Percentiles rank a stretch among this genome's conserved stretches.
phyloP scores from a whole-genome alignment of 1,284 basidiomycete species.

The Pterulicium gracile region DNA sequence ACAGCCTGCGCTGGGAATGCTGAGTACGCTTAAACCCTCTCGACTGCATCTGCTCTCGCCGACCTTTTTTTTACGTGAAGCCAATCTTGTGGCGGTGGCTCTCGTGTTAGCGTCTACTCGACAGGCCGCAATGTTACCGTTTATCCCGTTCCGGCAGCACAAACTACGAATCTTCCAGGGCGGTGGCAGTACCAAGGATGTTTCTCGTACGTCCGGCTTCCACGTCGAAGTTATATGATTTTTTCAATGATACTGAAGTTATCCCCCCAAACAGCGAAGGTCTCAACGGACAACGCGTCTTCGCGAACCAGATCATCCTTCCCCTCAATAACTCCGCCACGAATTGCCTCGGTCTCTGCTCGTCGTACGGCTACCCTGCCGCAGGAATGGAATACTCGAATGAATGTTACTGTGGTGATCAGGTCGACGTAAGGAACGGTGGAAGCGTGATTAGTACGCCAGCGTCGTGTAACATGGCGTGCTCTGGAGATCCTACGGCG shows the following conservation, averaged over 20 bases:
- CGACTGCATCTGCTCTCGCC: too few species aligned
- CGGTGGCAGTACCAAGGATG: background rate
- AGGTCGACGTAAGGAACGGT: background rate
- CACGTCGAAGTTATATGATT: slow-evolving; percentile 8
- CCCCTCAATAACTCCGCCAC: background rate
- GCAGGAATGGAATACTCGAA: background rate
- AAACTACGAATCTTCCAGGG: background rate
- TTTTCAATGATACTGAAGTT: background rate
- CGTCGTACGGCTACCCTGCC: background rate
- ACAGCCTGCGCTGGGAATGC: slow-evolving; percentile 44
- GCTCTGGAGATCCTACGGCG: too few species aligned
- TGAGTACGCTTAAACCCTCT: slow-evolving; percentile 31
- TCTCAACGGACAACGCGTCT: too few species aligned
- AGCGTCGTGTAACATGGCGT: too few species aligned
- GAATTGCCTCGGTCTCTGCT: background rate
- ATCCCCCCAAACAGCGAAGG: background rate
- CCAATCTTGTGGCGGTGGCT: background rate
- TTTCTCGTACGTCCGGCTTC: background rate
- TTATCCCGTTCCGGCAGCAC: background rate
- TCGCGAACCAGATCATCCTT: background rate
- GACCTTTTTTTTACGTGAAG: background rate
- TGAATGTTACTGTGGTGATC: background rate
- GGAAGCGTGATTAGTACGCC: background rate
- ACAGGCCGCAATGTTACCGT: background rate
- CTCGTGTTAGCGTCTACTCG: background rate